phyloP scores from a whole-genome alignment of 495 filamentous ascomycete species.

The Neurospora sp. region DNA sequence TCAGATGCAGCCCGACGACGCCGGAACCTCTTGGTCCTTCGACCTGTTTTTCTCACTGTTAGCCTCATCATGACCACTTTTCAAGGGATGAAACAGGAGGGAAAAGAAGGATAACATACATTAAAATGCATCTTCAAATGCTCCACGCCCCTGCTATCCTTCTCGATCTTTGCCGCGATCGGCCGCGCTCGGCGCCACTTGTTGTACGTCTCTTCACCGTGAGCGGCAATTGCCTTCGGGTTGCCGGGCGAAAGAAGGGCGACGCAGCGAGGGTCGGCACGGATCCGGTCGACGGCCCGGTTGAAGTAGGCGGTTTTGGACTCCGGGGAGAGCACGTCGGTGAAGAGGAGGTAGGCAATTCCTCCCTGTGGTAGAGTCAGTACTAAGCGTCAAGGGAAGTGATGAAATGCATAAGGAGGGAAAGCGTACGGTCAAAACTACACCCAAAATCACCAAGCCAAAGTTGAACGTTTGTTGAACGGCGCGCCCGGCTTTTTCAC shows the following conservation, averaged over 20 bases:
- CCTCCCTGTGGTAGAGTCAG: constrained; percentile 43
- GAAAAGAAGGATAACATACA: constrained; percentile 32
- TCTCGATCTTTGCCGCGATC: constrained; percentile 62
- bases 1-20: constrained; percentile 66
- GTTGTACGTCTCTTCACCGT: constrained; percentile 73
- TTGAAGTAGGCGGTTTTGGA: constrained; percentile 85
- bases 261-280: constrained; percentile 55
- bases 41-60: constrained; percentile 40
- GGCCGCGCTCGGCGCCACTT: constrained; percentile 79
- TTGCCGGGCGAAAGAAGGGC: constrained; percentile 57
- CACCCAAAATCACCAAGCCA: constrained; percentile 61
- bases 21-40: constrained; percentile 72
- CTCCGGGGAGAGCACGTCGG: constrained; percentile 78
- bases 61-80: constrained; percentile 9
- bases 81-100: too few species aligned
- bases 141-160: constrained; percentile 65
- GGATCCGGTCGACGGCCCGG: constrained; percentile 70
- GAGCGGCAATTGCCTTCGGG: constrained; percentile 64
- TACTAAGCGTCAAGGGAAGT: background rate
- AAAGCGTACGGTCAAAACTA: constrained; percentile 57
- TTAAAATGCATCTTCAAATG: constrained; percentile 86
- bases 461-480: constrained; percentile 89
- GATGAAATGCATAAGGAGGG: background rate
- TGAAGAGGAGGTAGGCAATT: constrained; percentile 68
- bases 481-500: constrained; percentile 76